Evolutionary conservation across 495 filamentous ascomycete species (phyloP).

Genomic region (Trichoderma gamsii): DNA sequence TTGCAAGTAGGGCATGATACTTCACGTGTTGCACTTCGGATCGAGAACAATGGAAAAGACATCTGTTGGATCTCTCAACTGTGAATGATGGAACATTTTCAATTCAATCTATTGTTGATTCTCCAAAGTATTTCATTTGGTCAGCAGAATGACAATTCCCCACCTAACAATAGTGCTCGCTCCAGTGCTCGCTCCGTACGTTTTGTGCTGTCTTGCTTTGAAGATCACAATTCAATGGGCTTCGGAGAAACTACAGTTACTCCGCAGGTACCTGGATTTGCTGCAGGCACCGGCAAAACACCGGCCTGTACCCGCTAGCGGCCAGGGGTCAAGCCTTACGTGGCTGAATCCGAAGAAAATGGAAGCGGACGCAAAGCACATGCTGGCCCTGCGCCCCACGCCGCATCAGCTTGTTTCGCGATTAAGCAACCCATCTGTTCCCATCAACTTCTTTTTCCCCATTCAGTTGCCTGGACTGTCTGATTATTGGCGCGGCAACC

Average conservation of each 20-base stretch:
- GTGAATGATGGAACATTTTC: too few species aligned
- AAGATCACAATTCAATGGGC: not conserved
- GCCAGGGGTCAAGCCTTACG: constrained; percentile 13
- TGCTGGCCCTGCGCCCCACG: constrained; percentile 9
- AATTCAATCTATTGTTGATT: too few species aligned
- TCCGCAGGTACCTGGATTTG: not conserved
- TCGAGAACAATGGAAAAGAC: too few species aligned
- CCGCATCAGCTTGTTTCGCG: constrained; percentile 5
- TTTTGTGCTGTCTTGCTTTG: too few species aligned
- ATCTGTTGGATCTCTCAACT: too few species aligned
- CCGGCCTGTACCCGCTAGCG: not conserved
- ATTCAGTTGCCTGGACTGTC: not conserved
- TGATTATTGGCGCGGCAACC: constrained; percentile 6
- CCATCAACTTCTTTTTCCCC: not conserved
- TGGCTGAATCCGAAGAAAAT: not conserved
- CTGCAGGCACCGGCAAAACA: constrained; percentile 7
- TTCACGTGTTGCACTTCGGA: not conserved
- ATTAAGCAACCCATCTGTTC: not conserved
- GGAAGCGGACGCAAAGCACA: not conserved
- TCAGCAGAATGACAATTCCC: too few species aligned
- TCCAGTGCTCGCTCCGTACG: too few species aligned
- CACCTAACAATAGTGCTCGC: too few species aligned
- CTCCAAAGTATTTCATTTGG: too few species aligned
- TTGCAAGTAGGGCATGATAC: not conserved
- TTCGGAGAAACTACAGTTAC: not conserved